phyloP scores from a whole-genome alignment of 2,329 filamentous ascomycete genomes.

The Aspergillus sp. region DNA sequence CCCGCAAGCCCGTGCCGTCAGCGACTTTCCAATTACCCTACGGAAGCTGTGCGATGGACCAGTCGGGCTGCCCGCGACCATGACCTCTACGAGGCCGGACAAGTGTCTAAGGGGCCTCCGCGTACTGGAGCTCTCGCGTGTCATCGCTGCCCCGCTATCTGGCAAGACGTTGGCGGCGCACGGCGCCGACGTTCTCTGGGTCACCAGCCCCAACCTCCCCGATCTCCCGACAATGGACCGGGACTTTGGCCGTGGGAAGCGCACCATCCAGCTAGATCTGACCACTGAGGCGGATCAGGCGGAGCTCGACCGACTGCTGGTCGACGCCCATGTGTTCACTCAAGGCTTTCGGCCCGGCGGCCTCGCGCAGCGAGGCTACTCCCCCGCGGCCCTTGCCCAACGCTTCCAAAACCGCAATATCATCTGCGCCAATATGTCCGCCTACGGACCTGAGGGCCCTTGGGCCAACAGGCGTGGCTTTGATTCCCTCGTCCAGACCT shows the following conservation, averaged over 20 bases:
- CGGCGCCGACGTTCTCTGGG: constrained; percentile 46
- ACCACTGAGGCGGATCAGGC: constrained; percentile 23
- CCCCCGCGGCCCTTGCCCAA: constrained; percentile 38
- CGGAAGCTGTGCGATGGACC: constrained; percentile 32
- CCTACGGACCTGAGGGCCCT: constrained; percentile 53
- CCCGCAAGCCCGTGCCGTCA: constrained; percentile 49
- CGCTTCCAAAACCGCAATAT: constrained; percentile 32
- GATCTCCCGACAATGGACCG: constrained; percentile 39
- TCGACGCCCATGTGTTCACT: constrained; percentile 46
- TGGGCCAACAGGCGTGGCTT: constrained; percentile 54
- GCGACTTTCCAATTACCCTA: constrained; percentile 51
- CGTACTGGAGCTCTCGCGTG: constrained; percentile 41
- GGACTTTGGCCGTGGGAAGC: constrained; percentile 41
- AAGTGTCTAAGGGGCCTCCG: constrained; percentile 46
- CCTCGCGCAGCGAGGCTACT: constrained; percentile 48
- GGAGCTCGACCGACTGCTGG: constrained; percentile 33
- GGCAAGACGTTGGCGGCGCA: constrained; percentile 43
- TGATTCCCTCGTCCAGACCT: constrained; percentile 59
- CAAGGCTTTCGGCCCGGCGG: constrained; percentile 53
- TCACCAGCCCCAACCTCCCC: constrained; percentile 38
- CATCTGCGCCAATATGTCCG: constrained; percentile 55
- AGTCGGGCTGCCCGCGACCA: constrained; percentile 7
- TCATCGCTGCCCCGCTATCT: constrained; percentile 42
- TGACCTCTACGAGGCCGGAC: constrained; percentile 12
- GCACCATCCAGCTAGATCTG: constrained; percentile 41